These are phyloP conservation scores for Aspergillus bombycis DNA, from an alignment of 2,329 filamentous ascomycete genomes.

Conservation along the genomic window DNA sequence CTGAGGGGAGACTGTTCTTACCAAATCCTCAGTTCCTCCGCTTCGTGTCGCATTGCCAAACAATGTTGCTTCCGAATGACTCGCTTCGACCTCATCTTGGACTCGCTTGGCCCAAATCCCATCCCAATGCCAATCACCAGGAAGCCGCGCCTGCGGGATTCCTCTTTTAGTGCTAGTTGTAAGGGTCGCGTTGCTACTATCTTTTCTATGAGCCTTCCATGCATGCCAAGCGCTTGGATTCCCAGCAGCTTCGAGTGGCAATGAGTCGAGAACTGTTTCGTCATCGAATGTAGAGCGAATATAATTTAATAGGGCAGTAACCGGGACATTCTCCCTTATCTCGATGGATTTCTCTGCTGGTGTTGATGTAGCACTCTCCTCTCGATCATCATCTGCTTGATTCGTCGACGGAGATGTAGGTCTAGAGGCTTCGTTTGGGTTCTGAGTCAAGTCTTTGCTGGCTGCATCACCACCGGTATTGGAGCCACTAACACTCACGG, in stretches of 20 bases:
- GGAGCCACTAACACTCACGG: constrained; percentile 47
- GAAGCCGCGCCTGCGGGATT: constrained; percentile 57
- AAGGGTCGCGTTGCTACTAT: constrained; percentile 21
- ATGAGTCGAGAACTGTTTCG: constrained; percentile 72
- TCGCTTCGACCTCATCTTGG: constrained; percentile 74
- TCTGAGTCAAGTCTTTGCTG: neutral
- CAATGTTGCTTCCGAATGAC: constrained; percentile 76
- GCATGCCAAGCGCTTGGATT: constrained; percentile 94
- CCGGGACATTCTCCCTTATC: constrained; percentile 52
- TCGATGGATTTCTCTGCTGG: constrained; percentile 22
- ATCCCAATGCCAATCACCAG: constrained; percentile 96
- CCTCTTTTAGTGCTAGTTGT: constrained; percentile 42
- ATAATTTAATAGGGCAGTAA: constrained; percentile 75
- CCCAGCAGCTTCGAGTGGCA: constrained; percentile 80
- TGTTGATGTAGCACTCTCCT: constrained; percentile 2
- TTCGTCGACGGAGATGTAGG: constrained; percentile 9
- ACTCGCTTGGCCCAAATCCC: constrained; percentile 94
- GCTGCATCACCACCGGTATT: constrained; percentile 6
- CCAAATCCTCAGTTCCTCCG: constrained; percentile 68
- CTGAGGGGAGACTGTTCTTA: constrained; percentile 40
- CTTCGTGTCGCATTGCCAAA: constrained; percentile 66
- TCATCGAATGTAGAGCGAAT: constrained; percentile 81
- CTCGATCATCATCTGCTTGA: constrained; percentile 7
- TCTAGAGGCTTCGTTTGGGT: constrained; percentile 1
- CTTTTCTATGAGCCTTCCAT: constrained; percentile 73